Evolutionary conservation across 2,329 filamentous ascomycete species (phyloP).

Genomic region (Calonectria honghensis): DNA sequence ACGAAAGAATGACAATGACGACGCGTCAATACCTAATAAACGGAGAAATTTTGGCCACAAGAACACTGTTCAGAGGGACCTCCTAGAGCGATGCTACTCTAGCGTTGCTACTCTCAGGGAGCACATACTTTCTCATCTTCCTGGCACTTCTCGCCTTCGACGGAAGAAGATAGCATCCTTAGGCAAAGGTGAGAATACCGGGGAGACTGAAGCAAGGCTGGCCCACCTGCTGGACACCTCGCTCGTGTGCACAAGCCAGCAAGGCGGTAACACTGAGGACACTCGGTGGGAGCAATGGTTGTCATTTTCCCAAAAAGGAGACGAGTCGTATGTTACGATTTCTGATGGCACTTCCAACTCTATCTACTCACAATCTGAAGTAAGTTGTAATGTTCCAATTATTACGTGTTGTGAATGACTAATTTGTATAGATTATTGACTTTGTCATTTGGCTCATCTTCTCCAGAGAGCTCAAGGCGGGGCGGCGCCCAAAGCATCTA

Average conservation of each 20-base stretch:
- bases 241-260: conserved; percentile 75
- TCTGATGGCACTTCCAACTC: conserved; percentile 67
- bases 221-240: conserved; percentile 80
- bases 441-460: conserved; percentile 88
- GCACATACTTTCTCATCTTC: conserved; percentile 80
- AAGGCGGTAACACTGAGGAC: conserved; percentile 55
- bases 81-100: conserved; percentile 82
- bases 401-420: conserved; percentile 40
- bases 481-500: conserved; percentile 79
- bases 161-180: conserved; percentile 73
- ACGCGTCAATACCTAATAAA: conserved; percentile 52
- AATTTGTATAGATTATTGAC: conserved; percentile 78
- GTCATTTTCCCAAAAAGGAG: conserved; percentile 77
- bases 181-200: conserved; percentile 56
- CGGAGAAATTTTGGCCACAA: conserved; percentile 35
- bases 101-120: conserved; percentile 80
- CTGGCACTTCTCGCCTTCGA: conserved; percentile 78
- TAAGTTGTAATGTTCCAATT: conserved; percentile 57
- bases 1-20: conserved; percentile 50
- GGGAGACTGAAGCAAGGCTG: conserved; percentile 65
- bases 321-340: conserved; percentile 74
- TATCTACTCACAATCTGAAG: conserved; percentile 78
- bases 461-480: conserved; percentile 69
- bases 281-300: conserved; percentile 73
- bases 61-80: conserved; percentile 70